Evolutionary conservation across 352 stramenopile genomes (phyloP).

Genomic region (Globisporangium cederbergense): DNA sequence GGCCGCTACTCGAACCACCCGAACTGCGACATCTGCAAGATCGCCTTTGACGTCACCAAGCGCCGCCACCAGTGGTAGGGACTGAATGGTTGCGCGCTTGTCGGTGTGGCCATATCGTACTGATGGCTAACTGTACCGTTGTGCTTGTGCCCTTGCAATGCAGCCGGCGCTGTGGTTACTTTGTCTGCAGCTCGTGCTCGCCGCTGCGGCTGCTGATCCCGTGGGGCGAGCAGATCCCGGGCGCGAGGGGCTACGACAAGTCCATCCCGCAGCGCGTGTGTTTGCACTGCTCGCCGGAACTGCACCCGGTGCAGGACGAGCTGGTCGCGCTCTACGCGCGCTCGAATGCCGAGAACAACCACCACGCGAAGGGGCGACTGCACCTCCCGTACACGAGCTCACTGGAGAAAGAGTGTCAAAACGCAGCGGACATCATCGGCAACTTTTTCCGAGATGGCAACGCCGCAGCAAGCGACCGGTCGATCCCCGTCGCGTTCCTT

Average conservation of each 20-base stretch:
- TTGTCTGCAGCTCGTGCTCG: conserved; percentile 57
- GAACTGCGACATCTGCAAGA: conserved; percentile 60
- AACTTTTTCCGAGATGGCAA: conserved; percentile 31
- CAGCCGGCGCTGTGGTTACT: conserved; percentile 51
- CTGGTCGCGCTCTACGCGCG: conserved; percentile 41
- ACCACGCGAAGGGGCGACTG: conserved; percentile 35
- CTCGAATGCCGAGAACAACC: conserved; percentile 38
- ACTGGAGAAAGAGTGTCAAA: conserved; percentile 55
- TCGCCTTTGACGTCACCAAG: conserved; percentile 59
- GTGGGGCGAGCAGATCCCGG: conserved; percentile 39
- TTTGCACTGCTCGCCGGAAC: conserved; percentile 40
- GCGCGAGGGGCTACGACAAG: conserved; percentile 47
- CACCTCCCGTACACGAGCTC: conserved; percentile 53
- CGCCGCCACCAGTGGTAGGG: conserved; percentile 57
- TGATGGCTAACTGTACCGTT: background rate
- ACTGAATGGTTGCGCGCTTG: too few relatives aligned
- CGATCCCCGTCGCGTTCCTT: conserved; percentile 44
- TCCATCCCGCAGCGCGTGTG: conserved; percentile 58
- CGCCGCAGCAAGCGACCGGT: conserved; percentile 35
- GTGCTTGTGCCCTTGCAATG: conserved; percentile 2
- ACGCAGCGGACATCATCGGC: conserved; percentile 39
- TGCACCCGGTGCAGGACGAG: conserved; percentile 47
- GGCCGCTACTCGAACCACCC: conserved; percentile 58
- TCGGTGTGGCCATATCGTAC: too few relatives aligned
- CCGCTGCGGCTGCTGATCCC: conserved; percentile 55